Base-by-base conservation (phyloP, 1,284 basidiomycete genomes). In the Cutaneotrichosporon cyanovorans region DNA sequence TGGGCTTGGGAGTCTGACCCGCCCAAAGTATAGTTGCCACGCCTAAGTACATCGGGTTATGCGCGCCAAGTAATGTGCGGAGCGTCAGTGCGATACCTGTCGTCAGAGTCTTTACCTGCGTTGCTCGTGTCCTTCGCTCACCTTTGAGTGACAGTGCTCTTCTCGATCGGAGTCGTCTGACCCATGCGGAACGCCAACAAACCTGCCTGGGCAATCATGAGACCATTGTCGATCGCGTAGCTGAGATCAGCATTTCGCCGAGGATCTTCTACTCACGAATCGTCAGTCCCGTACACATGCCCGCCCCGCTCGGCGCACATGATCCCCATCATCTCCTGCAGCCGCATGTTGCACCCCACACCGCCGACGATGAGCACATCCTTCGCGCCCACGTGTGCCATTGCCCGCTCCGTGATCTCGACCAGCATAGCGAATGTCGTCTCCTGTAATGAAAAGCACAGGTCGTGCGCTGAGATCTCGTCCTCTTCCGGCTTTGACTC, bases 201-300 rank as follows among this genome's bases (percentile, higher is more conserved):
- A 21, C 93, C 93, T 2, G 95, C 95, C 69, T 99, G 95, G 1
- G 95, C 95, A 48, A 99, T 98, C 95, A 99, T 99, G 63, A 98
- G 93, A 3, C 95, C 95, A 63, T 99, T 99, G 72, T 99, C 95
- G 54, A 99, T 97, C 71, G 93, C 97, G 72, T 95, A 97, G 46
- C 42, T 9, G 36, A 9, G 9, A 16, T 34, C 32, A 34, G 32
- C 16, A 6, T 15, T 7, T 10, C 11, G 14, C 32, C 9, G 32
- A 16, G 32, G 25, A 28, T 7, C 25, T n/a, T 31, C 15, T 14
- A 57, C 76, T 48, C 57, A 88, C 89, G 90, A 78, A 72, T 97
- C 92, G 69, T 99, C 95, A 0, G 89, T 98, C 0, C 91, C 90
- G 70, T 96, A 98, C 8, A 98, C 84, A 41, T 79, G 80, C 0